A percentile compares a stretch with the other conserved stretches of the same genome.
phyloP scores from a whole-genome alignment of 148 eudicot species.

The Linanthus parryae region DNA sequence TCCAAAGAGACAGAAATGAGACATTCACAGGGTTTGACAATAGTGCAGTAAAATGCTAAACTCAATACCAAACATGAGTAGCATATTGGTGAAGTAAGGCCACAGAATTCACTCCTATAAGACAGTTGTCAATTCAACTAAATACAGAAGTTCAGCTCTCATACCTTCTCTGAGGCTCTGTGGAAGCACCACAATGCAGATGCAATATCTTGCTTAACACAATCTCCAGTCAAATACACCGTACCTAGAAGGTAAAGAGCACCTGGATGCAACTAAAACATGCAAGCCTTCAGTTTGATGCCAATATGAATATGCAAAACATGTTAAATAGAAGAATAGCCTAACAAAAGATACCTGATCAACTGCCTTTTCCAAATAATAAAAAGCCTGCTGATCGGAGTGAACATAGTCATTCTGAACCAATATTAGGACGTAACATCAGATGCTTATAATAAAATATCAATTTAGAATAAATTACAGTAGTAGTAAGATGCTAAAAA shows the following conservation, averaged over 20 bases:
- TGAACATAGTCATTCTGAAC: slow-evolving; percentile 66
- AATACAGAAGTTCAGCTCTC: no score
- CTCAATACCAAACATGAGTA: no score
- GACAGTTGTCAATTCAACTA: no score
- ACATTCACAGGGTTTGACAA: not conserved
- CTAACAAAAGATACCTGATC: slow-evolving; percentile 51
- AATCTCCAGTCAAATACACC: slow-evolving; percentile 90
- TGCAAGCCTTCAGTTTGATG: slow-evolving; percentile 14
- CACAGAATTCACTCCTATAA: no score
- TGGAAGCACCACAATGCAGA: slow-evolving; percentile 95
- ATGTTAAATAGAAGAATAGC: not conserved
- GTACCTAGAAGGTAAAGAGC: slow-evolving; percentile 92
- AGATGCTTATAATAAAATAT: not conserved
- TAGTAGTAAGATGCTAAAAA: no score
- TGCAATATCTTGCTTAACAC: slow-evolving; percentile 71
- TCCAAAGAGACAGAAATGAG: slow-evolving; percentile 1
- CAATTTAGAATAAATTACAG: no score
- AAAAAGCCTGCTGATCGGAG: slow-evolving; percentile 56
- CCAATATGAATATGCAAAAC: not conserved
- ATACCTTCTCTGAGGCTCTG: slow-evolving; percentile 89
- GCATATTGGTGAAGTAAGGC: no score
- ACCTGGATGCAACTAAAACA: slow-evolving; percentile 83
- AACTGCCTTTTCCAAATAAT: slow-evolving; percentile 86
- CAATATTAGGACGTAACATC: slow-evolving; percentile 7
- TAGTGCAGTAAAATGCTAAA: no score